These are phyloP conservation scores for Forsythia viridissima DNA, from an alignment of 257 asterid genomes.

Conservation along the genomic window DNA sequence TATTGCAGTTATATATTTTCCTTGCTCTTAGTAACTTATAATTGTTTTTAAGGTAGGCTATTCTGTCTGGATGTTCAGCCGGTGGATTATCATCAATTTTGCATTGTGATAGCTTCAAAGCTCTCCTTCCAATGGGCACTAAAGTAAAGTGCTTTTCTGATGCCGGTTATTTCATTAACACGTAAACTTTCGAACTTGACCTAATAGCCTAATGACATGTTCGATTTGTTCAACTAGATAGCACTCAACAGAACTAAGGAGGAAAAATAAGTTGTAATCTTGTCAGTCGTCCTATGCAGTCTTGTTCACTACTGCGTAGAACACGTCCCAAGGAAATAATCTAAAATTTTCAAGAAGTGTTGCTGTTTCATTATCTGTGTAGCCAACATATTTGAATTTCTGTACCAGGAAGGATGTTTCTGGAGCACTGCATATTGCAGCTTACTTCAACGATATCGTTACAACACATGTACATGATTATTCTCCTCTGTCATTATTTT, in stretches of 20 bases:
- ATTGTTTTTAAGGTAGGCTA: conserved; percentile 50
- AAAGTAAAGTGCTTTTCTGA: conserved; percentile 90
- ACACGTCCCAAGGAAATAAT: not conserved
- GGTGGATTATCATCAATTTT: conserved; percentile 88
- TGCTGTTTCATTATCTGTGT: not conserved
- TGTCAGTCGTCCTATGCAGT: not conserved
- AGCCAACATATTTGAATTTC: not conserved
- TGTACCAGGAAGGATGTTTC: conserved; percentile 72
- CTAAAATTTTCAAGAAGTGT: not conserved
- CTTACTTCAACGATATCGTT: conserved; percentile 60
- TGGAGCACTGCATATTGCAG: conserved; percentile 62
- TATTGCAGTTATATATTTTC: not conserved
- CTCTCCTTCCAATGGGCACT: conserved; percentile 57
- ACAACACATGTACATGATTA: conserved; percentile 64
- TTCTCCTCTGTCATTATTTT: not conserved
- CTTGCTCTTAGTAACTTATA: not conserved
- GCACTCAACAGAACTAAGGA: not conserved
- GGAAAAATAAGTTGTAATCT: not conserved
- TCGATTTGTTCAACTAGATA: not conserved
- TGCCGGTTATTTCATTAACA: conserved; percentile 84
- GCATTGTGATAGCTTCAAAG: conserved; percentile 73
- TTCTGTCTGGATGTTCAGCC: conserved; percentile 95
- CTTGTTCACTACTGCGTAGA: not conserved
- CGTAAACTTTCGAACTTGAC: conserved; percentile 42
- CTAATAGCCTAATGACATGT: not conserved